Base-by-base conservation (phyloP, 371 early-diverging fungal species). In the Actinomucor elegans region DNA sequence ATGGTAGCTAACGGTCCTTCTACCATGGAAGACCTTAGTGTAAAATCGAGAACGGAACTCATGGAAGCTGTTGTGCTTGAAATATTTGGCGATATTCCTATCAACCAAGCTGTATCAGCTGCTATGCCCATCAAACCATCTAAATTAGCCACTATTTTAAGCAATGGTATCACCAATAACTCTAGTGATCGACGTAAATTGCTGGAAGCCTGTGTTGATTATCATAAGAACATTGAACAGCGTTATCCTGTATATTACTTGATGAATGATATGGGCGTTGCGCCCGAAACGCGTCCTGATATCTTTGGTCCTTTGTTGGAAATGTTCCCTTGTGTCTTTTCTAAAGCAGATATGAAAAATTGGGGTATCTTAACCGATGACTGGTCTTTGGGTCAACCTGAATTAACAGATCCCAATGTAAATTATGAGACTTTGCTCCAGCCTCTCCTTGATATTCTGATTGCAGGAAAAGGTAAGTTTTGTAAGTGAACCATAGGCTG, bases 31-130 rank as follows among this genome's bases (percentile, higher is more conserved):
- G 56, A 55, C 21, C 29, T 69, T 9, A 47, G 34, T 10, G 44
- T 45, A 11, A 43, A 48, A 1, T 46, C 56, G 10, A 57, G 57
- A 28, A 55, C 52, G 31, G 61, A 67, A 3, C 26, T 73, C 27
- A 71, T 75, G 71, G 69, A 68, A 12, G 71, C 65, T 1, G 59
- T 71, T 5, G 64, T 71, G 2, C 44, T 66, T 8, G 71, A 75
- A 34, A 59, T 75, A 11, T 75, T 69, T 64, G 75, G 71, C 12
- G 75, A 75, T 40, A 75, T 75, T 31, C 75, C 75, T 3, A 75
- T 75, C 48, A 71, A 75, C 33, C 71, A 71, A 43, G 75, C 75
- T 14, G 64, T 75, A 5, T 66, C 75, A 5, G 71, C 71, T 21
- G 69, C 71, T 14, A 64, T 69, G 62, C 71, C 71, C 1, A 59